phyloP scores from a whole-genome alignment of 331 rosid species.

The Rhamnella rubrinervis region DNA sequence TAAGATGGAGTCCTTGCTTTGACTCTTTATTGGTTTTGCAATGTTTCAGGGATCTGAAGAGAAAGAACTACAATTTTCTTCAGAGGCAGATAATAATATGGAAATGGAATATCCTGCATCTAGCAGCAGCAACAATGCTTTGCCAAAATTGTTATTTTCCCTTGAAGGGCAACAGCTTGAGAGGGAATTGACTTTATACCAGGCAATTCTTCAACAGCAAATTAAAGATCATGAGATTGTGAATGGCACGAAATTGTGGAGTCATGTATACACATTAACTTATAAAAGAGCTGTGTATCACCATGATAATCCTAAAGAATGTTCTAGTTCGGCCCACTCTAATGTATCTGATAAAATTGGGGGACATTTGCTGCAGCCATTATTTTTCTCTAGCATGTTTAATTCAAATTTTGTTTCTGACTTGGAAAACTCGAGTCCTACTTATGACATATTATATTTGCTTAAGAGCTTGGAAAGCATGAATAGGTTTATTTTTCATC shows the following conservation, averaged over 20 bases:
- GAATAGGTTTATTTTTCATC: slow-evolving; percentile 63
- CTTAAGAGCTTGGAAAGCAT: slow-evolving; percentile 82
- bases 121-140: slow-evolving; percentile 44
- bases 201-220: slow-evolving; percentile 69
- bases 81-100: slow-evolving; percentile 42
- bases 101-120: slow-evolving; percentile 40
- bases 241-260: slow-evolving; percentile 59
- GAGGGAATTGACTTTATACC: slow-evolving; percentile 63
- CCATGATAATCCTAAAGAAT: slow-evolving; percentile 31
- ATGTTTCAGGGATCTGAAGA: slow-evolving; percentile 43
- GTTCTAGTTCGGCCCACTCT: slow-evolving; percentile 31
- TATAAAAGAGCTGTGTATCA: slow-evolving; percentile 51
- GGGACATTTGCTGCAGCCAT: slow-evolving; percentile 45
- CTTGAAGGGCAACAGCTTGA: slow-evolving; percentile 73
- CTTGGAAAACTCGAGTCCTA: slow-evolving; percentile 70
- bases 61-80: slow-evolving; percentile 40
- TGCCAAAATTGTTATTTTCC: slow-evolving; percentile 58
- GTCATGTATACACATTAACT: slow-evolving; percentile 65
- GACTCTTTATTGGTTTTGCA: slow-evolving; percentile 15
- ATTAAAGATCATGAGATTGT: slow-evolving; percentile 60
- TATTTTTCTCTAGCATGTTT: slow-evolving; percentile 63
- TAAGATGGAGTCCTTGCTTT: background rate
- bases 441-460: slow-evolving; percentile 61
- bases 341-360: slow-evolving; percentile 34
- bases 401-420: slow-evolving; percentile 69